These are phyloP conservation scores for Phytophthora sp. DNA, from an alignment of 352 stramenopile species.

Conservation along the genomic window DNA sequence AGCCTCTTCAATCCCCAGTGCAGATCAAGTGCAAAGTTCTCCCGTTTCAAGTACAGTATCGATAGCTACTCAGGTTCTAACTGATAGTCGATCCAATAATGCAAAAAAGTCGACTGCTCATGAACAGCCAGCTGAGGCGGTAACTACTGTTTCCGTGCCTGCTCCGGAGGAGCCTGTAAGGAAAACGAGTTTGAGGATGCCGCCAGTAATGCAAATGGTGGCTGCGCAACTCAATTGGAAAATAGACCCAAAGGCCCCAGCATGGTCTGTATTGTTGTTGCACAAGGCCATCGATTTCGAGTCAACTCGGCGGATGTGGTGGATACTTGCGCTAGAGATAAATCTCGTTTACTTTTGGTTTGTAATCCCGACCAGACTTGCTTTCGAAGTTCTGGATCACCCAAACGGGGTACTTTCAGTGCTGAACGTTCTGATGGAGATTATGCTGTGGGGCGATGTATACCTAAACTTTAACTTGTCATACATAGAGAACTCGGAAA, in stretches of 20 bases:
- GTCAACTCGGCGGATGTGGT: slow-evolving; percentile 48
- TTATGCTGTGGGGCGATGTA: slow-evolving; percentile 51
- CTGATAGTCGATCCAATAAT: not conserved
- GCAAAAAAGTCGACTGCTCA: not conserved
- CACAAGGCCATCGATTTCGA: slow-evolving; percentile 48
- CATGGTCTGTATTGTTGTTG: slow-evolving; percentile 44
- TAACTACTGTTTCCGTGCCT: not conserved
- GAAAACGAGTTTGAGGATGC: slow-evolving; percentile 31
- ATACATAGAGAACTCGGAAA: slow-evolving; percentile 59
- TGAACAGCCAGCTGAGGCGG: slow-evolving; percentile 2
- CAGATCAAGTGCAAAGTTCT: not conserved
- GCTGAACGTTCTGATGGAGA: slow-evolving; percentile 45
- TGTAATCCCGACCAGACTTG: slow-evolving; percentile 48
- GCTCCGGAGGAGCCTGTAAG: not conserved
- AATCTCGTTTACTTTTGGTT: slow-evolving; percentile 68
- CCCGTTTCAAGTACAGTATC: not conserved
- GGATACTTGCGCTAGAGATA: slow-evolving; percentile 48
- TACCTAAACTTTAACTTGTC: slow-evolving; percentile 67
- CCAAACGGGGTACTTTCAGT: slow-evolving; percentile 36
- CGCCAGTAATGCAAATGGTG: slow-evolving; percentile 30
- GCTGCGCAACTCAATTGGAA: slow-evolving; percentile 19
- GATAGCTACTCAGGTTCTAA: not conserved
- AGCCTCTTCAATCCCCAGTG: not conserved
- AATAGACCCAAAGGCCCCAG: slow-evolving; percentile 13
- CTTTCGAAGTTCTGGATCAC: slow-evolving; percentile 41